A percentile compares a stretch with the other conserved stretches of the same genome.
These are phyloP conservation scores for Pythium aphanidermatum DNA, from an alignment of 352 stramenopile species.

Conservation along the genomic window DNA sequence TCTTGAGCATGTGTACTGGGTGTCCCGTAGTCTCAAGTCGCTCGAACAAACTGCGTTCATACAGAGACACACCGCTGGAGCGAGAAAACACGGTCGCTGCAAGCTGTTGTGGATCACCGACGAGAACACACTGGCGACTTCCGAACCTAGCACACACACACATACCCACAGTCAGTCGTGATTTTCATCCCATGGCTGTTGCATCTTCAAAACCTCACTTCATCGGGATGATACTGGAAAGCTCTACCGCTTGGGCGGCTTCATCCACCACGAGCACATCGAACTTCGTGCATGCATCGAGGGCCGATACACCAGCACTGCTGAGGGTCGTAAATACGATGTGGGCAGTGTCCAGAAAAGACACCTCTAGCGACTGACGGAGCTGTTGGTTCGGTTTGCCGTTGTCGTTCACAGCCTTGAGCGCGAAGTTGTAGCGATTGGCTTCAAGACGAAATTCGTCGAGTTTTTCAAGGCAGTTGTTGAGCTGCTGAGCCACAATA, in stretches of 20 bases:
- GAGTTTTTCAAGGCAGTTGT: constrained; percentile 69
- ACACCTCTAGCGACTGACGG: constrained; percentile 78
- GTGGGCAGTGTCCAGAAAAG: constrained; percentile 86
- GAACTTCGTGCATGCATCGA: constrained; percentile 72
- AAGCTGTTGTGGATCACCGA: constrained; percentile 91
- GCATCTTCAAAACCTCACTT: constrained; percentile 36
- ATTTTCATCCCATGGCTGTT: background rate
- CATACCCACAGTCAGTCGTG: background rate
- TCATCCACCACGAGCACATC: constrained; percentile 86
- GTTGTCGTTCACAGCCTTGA: constrained; percentile 54
- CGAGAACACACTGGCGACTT: constrained; percentile 87
- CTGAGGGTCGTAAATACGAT: constrained; percentile 92
- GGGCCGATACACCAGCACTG: constrained; percentile 73
- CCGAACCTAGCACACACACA: constrained; percentile 50
- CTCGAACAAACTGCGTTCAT: constrained; percentile 91
- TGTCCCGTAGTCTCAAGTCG: constrained; percentile 84
- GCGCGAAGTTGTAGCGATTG: constrained; percentile 76
- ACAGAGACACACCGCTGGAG: constrained; percentile 76
- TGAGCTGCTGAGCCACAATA: constrained; percentile 67
- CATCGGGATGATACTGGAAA: constrained; percentile 88
- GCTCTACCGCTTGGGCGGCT: constrained; percentile 80
- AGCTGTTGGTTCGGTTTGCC: constrained; percentile 60
- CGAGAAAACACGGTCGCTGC: constrained; percentile 91
- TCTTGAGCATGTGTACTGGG: constrained; percentile 87
- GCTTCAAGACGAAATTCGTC: constrained; percentile 76